phyloP scores from a whole-genome alignment of 148 eudicot species.

The Rhododendron mucronatum region DNA sequence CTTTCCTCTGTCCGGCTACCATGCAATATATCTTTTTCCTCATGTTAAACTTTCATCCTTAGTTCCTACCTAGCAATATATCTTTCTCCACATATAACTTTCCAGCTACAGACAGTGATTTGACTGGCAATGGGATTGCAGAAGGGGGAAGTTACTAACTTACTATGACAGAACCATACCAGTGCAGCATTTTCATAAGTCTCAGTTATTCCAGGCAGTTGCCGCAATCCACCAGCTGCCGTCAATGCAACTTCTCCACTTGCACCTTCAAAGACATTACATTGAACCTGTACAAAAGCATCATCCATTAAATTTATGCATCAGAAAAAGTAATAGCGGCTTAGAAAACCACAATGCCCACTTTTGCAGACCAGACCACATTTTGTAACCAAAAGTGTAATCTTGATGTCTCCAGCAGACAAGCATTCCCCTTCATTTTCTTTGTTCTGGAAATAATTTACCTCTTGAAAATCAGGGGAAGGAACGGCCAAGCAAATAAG shows the following conservation, averaged over 20 bases:
- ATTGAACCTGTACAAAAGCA: constrained; percentile 51
- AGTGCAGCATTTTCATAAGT: constrained; percentile 73
- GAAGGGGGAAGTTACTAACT: background rate
- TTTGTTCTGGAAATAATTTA: background rate
- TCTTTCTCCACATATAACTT: background rate
- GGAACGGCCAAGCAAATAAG: background rate
- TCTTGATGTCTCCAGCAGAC: background rate
- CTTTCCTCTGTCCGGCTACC: background rate
- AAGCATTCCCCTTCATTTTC: background rate
- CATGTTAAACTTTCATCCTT: background rate
- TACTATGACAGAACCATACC: constrained; percentile 40
- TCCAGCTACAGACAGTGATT: background rate
- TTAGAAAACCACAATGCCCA: background rate
- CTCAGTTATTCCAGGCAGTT: constrained; percentile 55
- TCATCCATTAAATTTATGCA: constrained; percentile 1
- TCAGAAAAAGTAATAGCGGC: background rate
- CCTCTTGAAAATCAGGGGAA: background rate
- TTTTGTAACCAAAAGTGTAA: background rate
- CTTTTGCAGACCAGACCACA: background rate
- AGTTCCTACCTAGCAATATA: background rate
- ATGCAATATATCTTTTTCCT: background rate
- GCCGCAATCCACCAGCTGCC: constrained; percentile 80
- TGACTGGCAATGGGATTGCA: background rate
- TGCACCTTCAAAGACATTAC: constrained; percentile 90
- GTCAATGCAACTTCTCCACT: constrained; percentile 81